phyloP scores from a whole-genome alignment of 257 asterid genomes.

The Datura wrightii region DNA sequence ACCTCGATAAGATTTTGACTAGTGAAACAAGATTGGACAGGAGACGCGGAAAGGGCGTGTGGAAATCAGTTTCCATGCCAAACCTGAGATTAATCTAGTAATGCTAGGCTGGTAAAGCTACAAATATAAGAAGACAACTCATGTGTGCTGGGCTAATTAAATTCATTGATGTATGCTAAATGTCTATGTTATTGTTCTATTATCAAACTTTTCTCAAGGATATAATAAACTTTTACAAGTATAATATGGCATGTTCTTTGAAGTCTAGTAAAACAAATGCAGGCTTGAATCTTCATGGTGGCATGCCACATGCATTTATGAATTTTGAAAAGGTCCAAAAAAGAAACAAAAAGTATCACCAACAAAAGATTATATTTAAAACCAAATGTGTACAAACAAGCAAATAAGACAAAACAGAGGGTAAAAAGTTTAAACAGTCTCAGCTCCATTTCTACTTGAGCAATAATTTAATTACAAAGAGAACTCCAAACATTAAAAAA shows the following conservation, averaged over 20 bases:
- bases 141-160: constrained; percentile 1
- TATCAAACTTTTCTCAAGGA: background rate
- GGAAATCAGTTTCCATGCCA: constrained; percentile 67
- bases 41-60: constrained; percentile 38
- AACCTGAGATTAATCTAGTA: constrained; percentile 42
- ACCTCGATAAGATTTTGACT: constrained; percentile 62
- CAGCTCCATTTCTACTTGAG: background rate
- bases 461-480: constrained; percentile 11
- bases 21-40: constrained; percentile 35
- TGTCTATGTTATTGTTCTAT: background rate
- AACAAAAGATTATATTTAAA: background rate
- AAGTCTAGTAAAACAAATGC: background rate
- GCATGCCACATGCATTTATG: constrained; percentile 12
- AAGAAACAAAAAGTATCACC: background rate
- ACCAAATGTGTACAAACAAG: constrained; percentile 15
- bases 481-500: background rate
- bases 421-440: background rate
- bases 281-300: background rate
- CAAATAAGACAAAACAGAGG: background rate
- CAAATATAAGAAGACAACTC: constrained; percentile 14
- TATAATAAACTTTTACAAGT: background rate
- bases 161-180: background rate
- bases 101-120: background rate
- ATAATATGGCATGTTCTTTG: background rate
- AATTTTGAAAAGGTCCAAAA: background rate